Base-by-base conservation (phyloP, 2,329 filamentous ascomycete genomes). In the Penicillium corylophilum region DNA sequence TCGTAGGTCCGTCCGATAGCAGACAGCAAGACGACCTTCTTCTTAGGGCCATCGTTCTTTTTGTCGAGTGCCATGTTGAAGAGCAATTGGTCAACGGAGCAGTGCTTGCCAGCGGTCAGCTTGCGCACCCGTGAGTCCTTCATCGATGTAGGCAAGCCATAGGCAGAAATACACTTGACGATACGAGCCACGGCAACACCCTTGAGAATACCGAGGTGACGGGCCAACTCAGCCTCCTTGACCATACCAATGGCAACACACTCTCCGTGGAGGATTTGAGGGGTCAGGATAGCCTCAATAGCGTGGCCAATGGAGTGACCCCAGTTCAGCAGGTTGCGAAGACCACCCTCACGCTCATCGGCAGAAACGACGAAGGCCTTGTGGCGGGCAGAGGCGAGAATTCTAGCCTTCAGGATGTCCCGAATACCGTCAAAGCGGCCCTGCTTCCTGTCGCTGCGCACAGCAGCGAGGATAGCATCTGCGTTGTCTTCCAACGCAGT, bases 161-260 rank as follows among this genome's bases (percentile, higher is more conserved):
- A 99, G 71, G 89, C 92, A n/a, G 90, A 83, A 61, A 99, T 90
- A 74, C 92, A 97, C 73, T 97, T 97, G 49, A 87, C 84, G 45
- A 99, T 78, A 50, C 94, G 86, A 9, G 94, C 89, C 12, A 99
- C 92, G 28, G 93, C 94, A 49, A 88, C 89, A 5, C 90, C 90
- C 45, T 87, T 86, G 26, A 99, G 77, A 16, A 95, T 81, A 36
- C 94, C 94, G 1, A 99, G 80, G 71, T 92, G 89, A 50, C 94
- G 87, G 22, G 94, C 90, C 49, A 99, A 78, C 71, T 97, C 94
- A 10, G 93, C 94, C 73, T 99, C 94, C 71, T 95, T 96, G 53
- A 97, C 89, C 94, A 99, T 99, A 23, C 94, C 94, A 62, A 99
- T 95, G 20, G 94, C 90, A 10, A 99, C 93, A 57, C 89, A 91